Evolutionary conservation across 805 yeast genomes (phyloP).

Genomic region (Sungouiozyma intestinalis): DNA sequence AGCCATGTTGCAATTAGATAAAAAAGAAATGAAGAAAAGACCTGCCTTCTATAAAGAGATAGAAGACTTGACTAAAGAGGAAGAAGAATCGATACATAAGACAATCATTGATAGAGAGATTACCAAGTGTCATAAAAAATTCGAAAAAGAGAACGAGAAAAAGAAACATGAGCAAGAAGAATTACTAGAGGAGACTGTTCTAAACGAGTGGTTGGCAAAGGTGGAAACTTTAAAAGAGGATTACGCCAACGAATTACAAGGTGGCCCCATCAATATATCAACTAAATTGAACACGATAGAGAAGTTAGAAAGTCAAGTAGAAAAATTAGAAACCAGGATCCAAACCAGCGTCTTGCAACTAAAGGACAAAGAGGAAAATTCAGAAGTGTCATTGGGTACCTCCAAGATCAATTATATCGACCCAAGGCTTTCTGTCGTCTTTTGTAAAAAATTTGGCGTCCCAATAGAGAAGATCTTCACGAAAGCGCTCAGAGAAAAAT

Average conservation of each 20-base stretch:
- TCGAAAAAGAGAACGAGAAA: constrained; percentile 70
- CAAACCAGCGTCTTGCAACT: constrained; percentile 59
- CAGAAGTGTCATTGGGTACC: constrained; percentile 86
- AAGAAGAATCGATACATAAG: constrained; percentile 47
- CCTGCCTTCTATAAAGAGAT: constrained; percentile 56
- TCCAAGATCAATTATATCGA: constrained; percentile 93
- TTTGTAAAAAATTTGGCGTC: constrained; percentile 73
- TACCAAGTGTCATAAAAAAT: constrained; percentile 55
- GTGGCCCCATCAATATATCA: constrained; percentile 49
- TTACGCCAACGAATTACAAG: constrained; percentile 46
- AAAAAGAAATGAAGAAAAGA: constrained; percentile 37
- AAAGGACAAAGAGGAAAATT: constrained; percentile 88
- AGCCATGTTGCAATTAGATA: constrained; percentile 60
- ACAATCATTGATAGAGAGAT: constrained; percentile 53
- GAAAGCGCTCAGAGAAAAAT: constrained; percentile 83
- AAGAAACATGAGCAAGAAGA: constrained; percentile 46
- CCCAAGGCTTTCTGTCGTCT: constrained; percentile 83
- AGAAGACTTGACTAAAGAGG: constrained; percentile 55
- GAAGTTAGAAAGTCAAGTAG: constrained; percentile 61
- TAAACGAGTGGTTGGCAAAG: constrained; percentile 47
- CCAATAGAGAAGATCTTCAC: constrained; percentile 90
- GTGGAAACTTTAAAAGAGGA: constrained; percentile 42
- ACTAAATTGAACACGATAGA: constrained; percentile 44
- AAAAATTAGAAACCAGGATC: constrained; percentile 62
- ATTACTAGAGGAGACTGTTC: constrained; percentile 41